Conservation (phyloP, 495 filamentous ascomycete genomes). For the Penicillium antarcticum region DNA sequence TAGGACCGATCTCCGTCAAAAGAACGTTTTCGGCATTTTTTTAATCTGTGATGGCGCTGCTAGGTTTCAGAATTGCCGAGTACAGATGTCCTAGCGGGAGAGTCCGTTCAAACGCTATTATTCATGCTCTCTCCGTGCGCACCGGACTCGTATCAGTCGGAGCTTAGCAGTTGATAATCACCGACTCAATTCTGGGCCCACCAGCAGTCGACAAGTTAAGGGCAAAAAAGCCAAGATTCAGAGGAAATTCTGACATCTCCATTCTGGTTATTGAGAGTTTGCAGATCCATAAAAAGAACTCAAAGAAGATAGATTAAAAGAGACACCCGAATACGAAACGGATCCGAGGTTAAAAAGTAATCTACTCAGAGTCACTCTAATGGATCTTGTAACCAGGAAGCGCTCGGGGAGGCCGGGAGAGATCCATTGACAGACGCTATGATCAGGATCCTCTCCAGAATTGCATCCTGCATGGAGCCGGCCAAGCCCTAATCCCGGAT, state of each 20-base stretch:
- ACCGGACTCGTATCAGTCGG: background rate
- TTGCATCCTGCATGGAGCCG: conserved; percentile 8
- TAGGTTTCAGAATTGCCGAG: conserved; percentile 22
- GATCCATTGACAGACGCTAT: conserved; percentile 9
- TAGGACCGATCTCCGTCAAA: conserved; percentile 19
- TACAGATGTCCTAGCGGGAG: conserved; percentile 1
- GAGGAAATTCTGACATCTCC: no score
- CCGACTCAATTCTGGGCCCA: no score
- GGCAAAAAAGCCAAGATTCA: no score
- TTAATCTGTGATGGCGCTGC: conserved; percentile 1
- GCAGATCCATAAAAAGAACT: no score
- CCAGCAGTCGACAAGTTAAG: no score
- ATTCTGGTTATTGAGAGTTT: no score
- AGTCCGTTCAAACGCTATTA: conserved; percentile 5
- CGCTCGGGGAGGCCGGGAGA: background rate
- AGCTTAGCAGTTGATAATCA: background rate
- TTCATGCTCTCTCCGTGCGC: background rate
- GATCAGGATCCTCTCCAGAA: conserved; percentile 2
- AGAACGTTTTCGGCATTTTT: conserved; percentile 24
- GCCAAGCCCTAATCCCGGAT: conserved; percentile 10
- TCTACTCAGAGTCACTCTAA: no score
- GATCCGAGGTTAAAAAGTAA: no score
- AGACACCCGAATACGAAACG: no score
- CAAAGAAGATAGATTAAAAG: no score
- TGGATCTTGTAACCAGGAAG: background rate